Conservation (phyloP, 2,329 filamentous ascomycete genomes). For the Pseudogymnoascus sp. region DNA sequence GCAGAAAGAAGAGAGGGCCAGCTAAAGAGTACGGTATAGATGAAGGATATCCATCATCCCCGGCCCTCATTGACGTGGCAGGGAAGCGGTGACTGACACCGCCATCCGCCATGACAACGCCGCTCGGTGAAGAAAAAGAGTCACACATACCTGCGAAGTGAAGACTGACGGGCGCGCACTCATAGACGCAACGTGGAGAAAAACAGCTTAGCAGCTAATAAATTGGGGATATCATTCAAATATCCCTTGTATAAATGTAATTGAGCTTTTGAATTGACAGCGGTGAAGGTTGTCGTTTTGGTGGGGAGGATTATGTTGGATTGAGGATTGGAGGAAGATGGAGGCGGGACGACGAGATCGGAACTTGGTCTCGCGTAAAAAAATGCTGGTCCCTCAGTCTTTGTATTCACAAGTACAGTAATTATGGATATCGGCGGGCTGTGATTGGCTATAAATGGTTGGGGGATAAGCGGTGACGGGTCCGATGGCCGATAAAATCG, state of each 20-base stretch:
- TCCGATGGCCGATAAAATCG: not conserved
- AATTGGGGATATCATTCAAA: not conserved
- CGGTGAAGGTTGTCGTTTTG: conserved; percentile 2
- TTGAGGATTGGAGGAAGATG: conserved; percentile 2
- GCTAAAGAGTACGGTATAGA: not conserved
- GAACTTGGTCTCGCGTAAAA: conserved; percentile 2
- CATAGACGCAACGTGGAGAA: conserved; percentile 44
- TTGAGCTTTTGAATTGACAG: not conserved
- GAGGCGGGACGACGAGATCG: conserved; percentile 2
- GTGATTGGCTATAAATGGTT: not conserved
- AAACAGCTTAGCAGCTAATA: conserved; percentile 6
- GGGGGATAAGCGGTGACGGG: not conserved
- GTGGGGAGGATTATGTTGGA: conserved; percentile 3
- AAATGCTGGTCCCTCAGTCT: conserved; percentile 3
- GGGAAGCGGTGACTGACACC: not conserved
- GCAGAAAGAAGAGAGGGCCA: conserved; percentile 2
- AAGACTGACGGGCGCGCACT: conserved; percentile 77
- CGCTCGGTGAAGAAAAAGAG: conserved; percentile 10
- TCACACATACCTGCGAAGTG: conserved; percentile 68
- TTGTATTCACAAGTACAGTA: not conserved
- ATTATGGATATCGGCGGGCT: not conserved
- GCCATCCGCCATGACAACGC: not conserved
- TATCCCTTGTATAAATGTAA: not conserved
- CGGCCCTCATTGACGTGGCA: not conserved
- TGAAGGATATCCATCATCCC: not conserved